A percentile compares a stretch with the other conserved stretches of the same genome.
These are phyloP conservation scores for Aspergillus versicolor DNA, from an alignment of 2,329 filamentous ascomycete genomes.

Conservation along the genomic window DNA sequence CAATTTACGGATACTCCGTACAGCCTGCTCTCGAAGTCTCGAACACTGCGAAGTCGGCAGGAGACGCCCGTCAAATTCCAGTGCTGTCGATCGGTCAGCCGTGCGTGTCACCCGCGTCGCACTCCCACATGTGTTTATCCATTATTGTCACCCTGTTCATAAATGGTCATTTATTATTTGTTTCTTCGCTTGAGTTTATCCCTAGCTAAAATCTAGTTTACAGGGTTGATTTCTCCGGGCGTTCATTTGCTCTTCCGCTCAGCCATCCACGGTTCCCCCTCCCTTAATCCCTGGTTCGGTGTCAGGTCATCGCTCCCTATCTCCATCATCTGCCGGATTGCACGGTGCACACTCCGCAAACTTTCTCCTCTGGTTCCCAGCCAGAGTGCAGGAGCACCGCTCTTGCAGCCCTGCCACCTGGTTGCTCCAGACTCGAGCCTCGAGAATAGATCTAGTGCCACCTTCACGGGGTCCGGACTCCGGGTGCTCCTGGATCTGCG, in stretches of 20 bases:
- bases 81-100: slow-evolving; percentile 2
- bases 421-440: slow-evolving; percentile 44
- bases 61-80: neutral
- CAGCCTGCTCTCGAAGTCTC: neutral
- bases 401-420: too few species aligned
- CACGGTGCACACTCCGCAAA: slow-evolving; percentile 63
- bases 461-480: slow-evolving; percentile 63
- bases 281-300: neutral
- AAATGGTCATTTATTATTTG: neutral
- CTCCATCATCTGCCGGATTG: slow-evolving; percentile 14
- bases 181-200: neutral
- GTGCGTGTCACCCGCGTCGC: slow-evolving; percentile 6
- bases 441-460: slow-evolving; percentile 68
- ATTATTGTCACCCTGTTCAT: neutral
- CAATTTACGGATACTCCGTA: too few species aligned
- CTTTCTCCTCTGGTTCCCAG: slow-evolving; percentile 65
- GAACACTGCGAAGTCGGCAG: neutral
- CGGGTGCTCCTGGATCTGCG: slow-evolving; percentile 56
- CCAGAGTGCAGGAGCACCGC: slow-evolving; percentile 66
- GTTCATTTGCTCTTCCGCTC: neutral
- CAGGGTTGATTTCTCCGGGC: too few species aligned
- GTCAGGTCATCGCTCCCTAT: neutral
- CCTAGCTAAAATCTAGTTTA: neutral
- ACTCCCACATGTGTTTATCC: neutral
- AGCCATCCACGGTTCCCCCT: neutral